Evolutionary conservation across 169 alveolate species (phyloP).

Genomic region (Plasmodium vinckei): DNA sequence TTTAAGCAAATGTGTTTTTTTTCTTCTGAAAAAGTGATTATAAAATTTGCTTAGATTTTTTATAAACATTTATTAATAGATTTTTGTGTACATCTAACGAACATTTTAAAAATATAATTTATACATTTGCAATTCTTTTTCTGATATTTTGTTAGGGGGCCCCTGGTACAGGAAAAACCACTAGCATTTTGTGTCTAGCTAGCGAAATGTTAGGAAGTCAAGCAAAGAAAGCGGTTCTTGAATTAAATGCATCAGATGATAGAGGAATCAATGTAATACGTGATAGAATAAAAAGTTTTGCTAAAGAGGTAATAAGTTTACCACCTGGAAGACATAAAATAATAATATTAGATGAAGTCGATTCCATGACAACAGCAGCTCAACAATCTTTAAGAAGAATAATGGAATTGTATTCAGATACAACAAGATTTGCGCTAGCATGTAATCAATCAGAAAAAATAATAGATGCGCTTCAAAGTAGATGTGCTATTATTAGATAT

Average conservation of each 20-base stretch:
- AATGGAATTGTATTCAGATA: slow-evolving; percentile 97
- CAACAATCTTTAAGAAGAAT: slow-evolving; percentile 98
- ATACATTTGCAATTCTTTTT: not conserved
- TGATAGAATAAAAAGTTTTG: slow-evolving; percentile 97
- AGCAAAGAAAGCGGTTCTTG: slow-evolving; percentile 94
- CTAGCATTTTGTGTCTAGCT: slow-evolving; percentile 98
- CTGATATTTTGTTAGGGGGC: slow-evolving; percentile 93
- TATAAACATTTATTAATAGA: too few species aligned
- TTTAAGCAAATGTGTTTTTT: not conserved
- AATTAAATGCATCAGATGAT: slow-evolving; percentile 99
- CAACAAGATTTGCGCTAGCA: slow-evolving; percentile 99
- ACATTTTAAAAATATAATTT: too few species aligned
- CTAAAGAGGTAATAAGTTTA: slow-evolving; percentile 94
- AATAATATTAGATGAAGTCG: slow-evolving; percentile 99
- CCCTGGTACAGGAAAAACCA: slow-evolving; percentile 99
- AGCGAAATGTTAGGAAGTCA: slow-evolving; percentile 94
- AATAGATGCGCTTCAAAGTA: slow-evolving; percentile 98
- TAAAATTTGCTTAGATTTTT: too few species aligned
- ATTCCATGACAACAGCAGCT: slow-evolving; percentile 99
- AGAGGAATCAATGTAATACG: slow-evolving; percentile 99
- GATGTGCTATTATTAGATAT: slow-evolving; percentile 99
- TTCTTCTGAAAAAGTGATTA: not conserved
- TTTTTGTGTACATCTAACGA: too few species aligned
- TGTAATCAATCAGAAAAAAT: slow-evolving; percentile 98
- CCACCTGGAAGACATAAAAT: slow-evolving; percentile 97